phyloP scores from a whole-genome alignment of 2,329 filamentous ascomycete species.

The Geosmithia flava region DNA sequence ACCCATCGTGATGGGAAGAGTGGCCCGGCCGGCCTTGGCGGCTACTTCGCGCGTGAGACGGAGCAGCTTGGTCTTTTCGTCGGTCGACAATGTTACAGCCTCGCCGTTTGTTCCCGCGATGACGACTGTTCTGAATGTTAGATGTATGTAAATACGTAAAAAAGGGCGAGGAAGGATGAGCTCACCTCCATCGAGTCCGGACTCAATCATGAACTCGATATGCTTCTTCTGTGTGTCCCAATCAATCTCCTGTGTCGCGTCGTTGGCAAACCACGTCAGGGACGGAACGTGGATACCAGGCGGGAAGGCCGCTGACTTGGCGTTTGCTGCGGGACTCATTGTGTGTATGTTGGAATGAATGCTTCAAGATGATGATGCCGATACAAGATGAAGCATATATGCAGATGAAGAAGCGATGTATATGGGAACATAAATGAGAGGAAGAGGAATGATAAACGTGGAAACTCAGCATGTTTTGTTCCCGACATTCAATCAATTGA shows the following conservation, averaged over 20 bases:
- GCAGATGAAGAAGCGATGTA: too few relatives aligned
- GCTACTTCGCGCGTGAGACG: constrained; percentile 47
- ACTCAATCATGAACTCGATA: constrained; percentile 38
- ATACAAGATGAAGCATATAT: too few relatives aligned
- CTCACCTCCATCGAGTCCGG: constrained; percentile 38
- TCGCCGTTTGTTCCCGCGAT: constrained; percentile 65
- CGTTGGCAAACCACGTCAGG: constrained; percentile 39
- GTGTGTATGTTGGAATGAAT: constrained; percentile 1
- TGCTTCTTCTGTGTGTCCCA: constrained; percentile 41
- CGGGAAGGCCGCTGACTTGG: constrained; percentile 21
- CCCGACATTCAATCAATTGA: background rate
- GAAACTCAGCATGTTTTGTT: too few relatives aligned
- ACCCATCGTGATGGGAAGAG: constrained; percentile 54
- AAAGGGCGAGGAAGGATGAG: background rate
- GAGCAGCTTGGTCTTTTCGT: constrained; percentile 52
- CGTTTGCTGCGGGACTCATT: constrained; percentile 14
- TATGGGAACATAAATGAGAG: too few relatives aligned
- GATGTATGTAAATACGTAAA: background rate
- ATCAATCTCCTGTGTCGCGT: constrained; percentile 37
- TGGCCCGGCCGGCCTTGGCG: constrained; percentile 38
- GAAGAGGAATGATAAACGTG: background rate
- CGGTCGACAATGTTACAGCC: constrained; percentile 53
- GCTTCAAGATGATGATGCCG: background rate
- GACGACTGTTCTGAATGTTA: too few relatives aligned
- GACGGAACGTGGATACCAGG: constrained; percentile 44